Evolutionary conservation across 192 early-diverging fungal species (phyloP), one percentile per base, ranked within the genome.

Genomic region (Coemansia umbellata): DNA sequence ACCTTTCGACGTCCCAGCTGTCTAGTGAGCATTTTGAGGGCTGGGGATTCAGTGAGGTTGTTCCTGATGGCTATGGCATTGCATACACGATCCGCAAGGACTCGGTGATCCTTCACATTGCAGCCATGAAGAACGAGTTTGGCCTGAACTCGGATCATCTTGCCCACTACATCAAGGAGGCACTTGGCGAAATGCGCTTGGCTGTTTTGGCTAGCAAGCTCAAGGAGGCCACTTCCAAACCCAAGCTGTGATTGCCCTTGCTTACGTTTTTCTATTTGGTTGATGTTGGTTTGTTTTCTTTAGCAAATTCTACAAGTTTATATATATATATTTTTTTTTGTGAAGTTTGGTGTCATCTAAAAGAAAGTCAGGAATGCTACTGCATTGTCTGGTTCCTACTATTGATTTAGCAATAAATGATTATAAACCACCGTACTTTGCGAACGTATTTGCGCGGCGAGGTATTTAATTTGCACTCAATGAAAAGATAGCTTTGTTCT

Each of bases 31-130:
- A 92, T 78, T 98, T 92, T 82, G 86, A 87, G 58, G 93, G 94
- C 45, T 97, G 95, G 63, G 94, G 96, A 24, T 89, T 87, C 80
- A 86, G 86, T 50, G 82, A 89, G 62, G 87, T 94, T 26, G 89
- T 91, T 17, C 85, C 90, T 1, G 88, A 93, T 74, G 92, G 92
- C 60, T 97, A 88, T 55, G 94, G 94, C 50, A 68, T 91, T 50
- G 93, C 94, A 8, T 97, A 97, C 75, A 95, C 94, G 82, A 85
- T 98, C 58, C 92, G 93, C 78, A 80, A 86, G 47, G 78, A 89
- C 69, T 73, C 81, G 13, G 69, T 96, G 32, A 88, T 92, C 72
- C 89, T 96, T 74, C 95, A 96, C 63, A 78, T 96, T 60, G 91
- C 86, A 9, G 55, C 85, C 41, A 81, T 82, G 68, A 77, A 81